phyloP scores from a whole-genome alignment of 768 basidiomycete genomes.

The Austroboletus eburneus region DNA sequence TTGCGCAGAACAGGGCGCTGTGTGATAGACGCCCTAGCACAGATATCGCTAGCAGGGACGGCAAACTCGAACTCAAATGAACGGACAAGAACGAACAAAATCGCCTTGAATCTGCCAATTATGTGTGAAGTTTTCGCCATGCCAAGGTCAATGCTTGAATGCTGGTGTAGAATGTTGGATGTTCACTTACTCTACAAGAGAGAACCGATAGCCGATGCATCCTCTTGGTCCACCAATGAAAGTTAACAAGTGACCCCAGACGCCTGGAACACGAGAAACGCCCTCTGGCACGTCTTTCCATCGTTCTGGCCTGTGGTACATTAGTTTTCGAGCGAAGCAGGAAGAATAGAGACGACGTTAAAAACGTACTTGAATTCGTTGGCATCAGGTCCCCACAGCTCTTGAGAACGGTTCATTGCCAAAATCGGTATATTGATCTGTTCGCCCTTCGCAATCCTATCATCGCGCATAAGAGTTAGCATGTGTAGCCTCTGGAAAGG shows the following conservation, averaged over 20 bases:
- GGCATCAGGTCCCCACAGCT: constrained; percentile 62
- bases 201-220: constrained; percentile 68
- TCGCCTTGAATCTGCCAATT: constrained; percentile 3
- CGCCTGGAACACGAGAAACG: constrained; percentile 47
- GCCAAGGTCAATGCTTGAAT: neutral
- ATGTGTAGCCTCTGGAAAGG: no score
- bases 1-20: constrained; percentile 4
- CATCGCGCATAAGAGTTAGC: no score
- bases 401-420: constrained; percentile 46
- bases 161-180: neutral
- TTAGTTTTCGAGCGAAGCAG: no score
- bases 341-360: neutral
- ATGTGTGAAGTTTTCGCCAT: neutral
- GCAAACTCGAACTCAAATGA: constrained; percentile 10
- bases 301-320: constrained; percentile 51
- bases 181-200: constrained; percentile 55
- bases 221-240: constrained; percentile 64
- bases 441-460: no score
- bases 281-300: constrained; percentile 51
- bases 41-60: constrained; percentile 5
- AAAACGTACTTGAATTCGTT: constrained; percentile 49
- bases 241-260: constrained; percentile 55
- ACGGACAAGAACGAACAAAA: constrained; percentile 9
- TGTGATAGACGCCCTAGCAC: neutral
- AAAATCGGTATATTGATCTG: constrained; percentile 50